A percentile compares a stretch with the other conserved stretches of the same genome.
phyloP scores from a whole-genome alignment of 2,329 filamentous ascomycete genomes.

The Aspergillus proliferans region DNA sequence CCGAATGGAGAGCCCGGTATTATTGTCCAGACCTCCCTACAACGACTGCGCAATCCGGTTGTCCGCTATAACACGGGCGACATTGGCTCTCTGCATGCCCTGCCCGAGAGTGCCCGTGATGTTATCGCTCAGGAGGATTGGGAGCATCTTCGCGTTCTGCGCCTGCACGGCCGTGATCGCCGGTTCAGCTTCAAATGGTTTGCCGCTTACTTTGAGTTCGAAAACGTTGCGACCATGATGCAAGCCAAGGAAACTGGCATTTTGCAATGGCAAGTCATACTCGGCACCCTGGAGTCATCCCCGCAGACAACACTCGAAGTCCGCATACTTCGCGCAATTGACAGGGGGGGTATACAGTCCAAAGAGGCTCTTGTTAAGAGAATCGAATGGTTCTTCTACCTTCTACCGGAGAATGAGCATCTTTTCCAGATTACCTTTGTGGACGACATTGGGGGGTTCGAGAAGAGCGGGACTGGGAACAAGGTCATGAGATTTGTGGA shows the following conservation, averaged over 20 bases:
- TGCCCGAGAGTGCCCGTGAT: constrained; percentile 16
- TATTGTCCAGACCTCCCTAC: constrained; percentile 39
- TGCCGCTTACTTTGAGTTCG: constrained; percentile 35
- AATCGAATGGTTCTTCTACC: neutral
- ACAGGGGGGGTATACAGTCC: neutral
- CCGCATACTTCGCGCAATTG: constrained; percentile 9
- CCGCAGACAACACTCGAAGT: constrained; percentile 11
- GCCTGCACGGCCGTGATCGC: constrained; percentile 37
- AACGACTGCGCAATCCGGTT: constrained; percentile 39
- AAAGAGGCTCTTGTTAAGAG: neutral
- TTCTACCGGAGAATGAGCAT: constrained; percentile 4
- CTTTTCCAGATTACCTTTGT: constrained; percentile 14
- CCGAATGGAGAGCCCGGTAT: constrained; percentile 5
- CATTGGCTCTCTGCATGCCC: constrained; percentile 34
- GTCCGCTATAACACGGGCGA: constrained; percentile 43
- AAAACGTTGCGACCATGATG: constrained; percentile 19
- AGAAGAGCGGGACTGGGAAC: constrained; percentile 12
- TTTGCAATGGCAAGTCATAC: constrained; percentile 41
- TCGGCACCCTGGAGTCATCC: constrained; percentile 11
- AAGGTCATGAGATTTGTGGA: constrained; percentile 7
- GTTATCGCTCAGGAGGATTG: constrained; percentile 15
- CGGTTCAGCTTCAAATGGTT: constrained; percentile 42
- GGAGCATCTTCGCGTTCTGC: constrained; percentile 29
- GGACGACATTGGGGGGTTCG: constrained; percentile 8
- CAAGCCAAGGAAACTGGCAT: constrained; percentile 20